These are phyloP conservation scores for Exophiala calicioides DNA, from an alignment of 2,329 filamentous ascomycete species.

Conservation along the genomic window DNA sequence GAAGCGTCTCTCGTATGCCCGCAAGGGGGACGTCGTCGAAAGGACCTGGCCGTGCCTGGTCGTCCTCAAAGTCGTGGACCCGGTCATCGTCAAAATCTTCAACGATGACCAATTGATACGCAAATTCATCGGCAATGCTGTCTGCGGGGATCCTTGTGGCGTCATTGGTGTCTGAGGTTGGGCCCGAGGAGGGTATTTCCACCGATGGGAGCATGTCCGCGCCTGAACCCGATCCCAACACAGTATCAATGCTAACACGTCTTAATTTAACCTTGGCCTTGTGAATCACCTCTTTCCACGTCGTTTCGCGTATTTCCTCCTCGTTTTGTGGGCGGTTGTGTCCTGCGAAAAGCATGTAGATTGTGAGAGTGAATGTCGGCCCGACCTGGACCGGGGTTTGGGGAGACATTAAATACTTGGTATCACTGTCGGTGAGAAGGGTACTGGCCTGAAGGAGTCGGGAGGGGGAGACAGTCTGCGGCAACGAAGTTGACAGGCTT, in stretches of 20 bases:
- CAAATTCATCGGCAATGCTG: conserved; percentile 62
- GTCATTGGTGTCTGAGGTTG: conserved; percentile 2
- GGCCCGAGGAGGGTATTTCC: conserved; percentile 17
- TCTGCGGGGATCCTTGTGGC: conserved; percentile 39
- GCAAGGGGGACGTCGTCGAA: conserved; percentile 64
- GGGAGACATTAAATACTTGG: conserved; percentile 70
- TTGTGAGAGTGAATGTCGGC: conserved; percentile 77
- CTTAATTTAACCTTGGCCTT: conserved; percentile 83
- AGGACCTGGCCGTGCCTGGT: conserved; percentile 55
- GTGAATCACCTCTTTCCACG: conserved; percentile 96
- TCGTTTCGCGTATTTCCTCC: conserved; percentile 63
- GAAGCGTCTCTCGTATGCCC: conserved; percentile 66
- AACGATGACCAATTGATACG: conserved; percentile 77
- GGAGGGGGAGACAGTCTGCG: conserved; percentile 83
- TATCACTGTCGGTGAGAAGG: conserved; percentile 82
- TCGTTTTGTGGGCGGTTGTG: conserved; percentile 64
- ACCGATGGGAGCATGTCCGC: conserved; percentile 40
- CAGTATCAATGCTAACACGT: conserved; percentile 63
- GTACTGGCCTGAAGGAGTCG: conserved; percentile 89
- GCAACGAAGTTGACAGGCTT: conserved; percentile 76
- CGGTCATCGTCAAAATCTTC: conserved; percentile 77
- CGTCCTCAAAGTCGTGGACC: conserved; percentile 66
- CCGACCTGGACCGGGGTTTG: conserved; percentile 75
- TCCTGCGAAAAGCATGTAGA: conserved; percentile 93
- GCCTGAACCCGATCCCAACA: conserved; percentile 36